Evolutionary conservation across 2,329 filamentous ascomycete species (phyloP).

Genomic region (Claviceps cyperi): DNA sequence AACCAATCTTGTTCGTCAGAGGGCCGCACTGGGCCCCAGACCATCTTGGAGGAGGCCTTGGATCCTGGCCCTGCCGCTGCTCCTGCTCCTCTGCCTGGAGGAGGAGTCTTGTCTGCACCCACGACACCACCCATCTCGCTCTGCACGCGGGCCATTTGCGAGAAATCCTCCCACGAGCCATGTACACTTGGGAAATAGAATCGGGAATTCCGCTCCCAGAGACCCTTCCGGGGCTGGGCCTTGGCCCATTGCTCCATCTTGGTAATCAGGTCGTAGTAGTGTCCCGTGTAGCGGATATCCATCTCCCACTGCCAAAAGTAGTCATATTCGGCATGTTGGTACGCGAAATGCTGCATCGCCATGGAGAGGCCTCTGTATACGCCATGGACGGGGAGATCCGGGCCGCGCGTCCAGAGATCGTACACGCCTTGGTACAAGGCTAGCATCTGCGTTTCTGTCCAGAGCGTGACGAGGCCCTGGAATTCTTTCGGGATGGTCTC

Average conservation of each 20-base stretch:
- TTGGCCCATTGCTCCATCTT: conserved; percentile 56
- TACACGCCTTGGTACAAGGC: conserved; percentile 78
- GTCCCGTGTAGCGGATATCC: conserved; percentile 79
- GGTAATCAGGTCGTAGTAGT: conserved; percentile 64
- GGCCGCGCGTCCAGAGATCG: conserved; percentile 53
- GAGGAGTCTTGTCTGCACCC: conserved; percentile 23
- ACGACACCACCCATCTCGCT: conserved; percentile 53
- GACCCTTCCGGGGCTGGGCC: conserved; percentile 60
- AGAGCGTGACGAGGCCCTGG: conserved; percentile 73
- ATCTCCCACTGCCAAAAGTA: conserved; percentile 95
- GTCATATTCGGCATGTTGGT: conserved; percentile 77
- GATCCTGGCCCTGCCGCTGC: conserved; percentile 8
- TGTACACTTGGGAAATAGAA: conserved; percentile 69
- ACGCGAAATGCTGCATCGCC: conserved; percentile 87
- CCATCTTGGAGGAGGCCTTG: conserved; percentile 38
- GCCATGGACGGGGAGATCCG: conserved; percentile 67
- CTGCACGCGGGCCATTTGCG: conserved; percentile 57
- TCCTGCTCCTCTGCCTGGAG: conserved; percentile 3
- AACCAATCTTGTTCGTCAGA: conserved; percentile 55
- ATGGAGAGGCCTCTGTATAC: conserved; percentile 88
- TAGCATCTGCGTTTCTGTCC: conserved; percentile 89
- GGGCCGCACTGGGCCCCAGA: conserved; percentile 77
- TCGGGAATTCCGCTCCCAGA: conserved; percentile 67
- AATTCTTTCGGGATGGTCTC: conserved; percentile 71
- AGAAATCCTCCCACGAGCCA: conserved; percentile 68